Evolutionary conservation across 108 stramenopile species (phyloP), one percentile per base, ranked within the genome.

Genomic region (Chaetoceros muelleri): DNA sequence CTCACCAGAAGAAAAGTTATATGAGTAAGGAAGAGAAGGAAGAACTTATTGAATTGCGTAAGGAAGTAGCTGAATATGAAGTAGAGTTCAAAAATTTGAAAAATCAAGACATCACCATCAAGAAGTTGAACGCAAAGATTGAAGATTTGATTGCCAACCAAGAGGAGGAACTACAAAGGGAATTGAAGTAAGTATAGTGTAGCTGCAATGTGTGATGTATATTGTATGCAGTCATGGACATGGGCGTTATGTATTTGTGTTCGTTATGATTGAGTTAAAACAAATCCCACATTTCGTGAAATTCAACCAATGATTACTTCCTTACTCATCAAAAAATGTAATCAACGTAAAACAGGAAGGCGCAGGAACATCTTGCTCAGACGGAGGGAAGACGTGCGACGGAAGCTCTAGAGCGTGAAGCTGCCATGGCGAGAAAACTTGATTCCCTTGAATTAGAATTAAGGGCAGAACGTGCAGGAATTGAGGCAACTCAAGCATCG

Each of bases 71-170:
- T 0, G 92, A 96, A 54, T 92, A 92, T 59, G 90, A 90, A 61
- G 88, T 87, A 24, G 95, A 95, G 56, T 93, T 93, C 67, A 66
- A 80, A 0, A 64, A 63, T 30, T 62, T 95, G 24, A 89, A 95
- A 70, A 91, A 95, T 62, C 94, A 95, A 60, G 90, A 93, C 49
- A 84, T 95, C 70, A 92, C 90, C 25, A 92, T 95, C 52, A 75
- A 84, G 2, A 87, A 82, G 70, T 67, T 95, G 44, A 84, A 95
- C 55, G 74, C 66, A 34, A 68, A 79, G 47, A 90, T 95, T 64
- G 72, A 57, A 7, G 82, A 90, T 46, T 60, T 92, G 23, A 76
- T 85, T 40, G 46, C 64, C 44, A 66, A 69, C 31, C 76, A 65
- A n/a, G 82, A 85, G 57, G 81, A 81, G 31, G 78, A 79, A 34